Base-by-base conservation (phyloP, 2,329 filamentous ascomycete species). In the Fusarium floridanum region DNA sequence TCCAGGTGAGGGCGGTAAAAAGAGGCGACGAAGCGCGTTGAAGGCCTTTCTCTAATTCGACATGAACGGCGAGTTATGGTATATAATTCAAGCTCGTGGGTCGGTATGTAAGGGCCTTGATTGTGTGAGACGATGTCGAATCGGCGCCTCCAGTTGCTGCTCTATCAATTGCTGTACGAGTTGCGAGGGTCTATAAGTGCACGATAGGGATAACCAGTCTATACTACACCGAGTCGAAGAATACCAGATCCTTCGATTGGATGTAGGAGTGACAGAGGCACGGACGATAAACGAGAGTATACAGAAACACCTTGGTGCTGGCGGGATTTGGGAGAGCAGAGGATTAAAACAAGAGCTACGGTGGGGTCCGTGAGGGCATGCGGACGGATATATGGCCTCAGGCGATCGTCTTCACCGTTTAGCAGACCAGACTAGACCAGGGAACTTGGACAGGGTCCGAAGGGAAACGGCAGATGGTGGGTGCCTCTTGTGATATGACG, bases 11-110 rank as follows among this genome's bases (percentile, higher is more conserved):
- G 59, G n/a, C 36, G 64, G 57, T 61, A 56, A 53, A 67, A 53
- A 67, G 68, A 22, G 62, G 79, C 79, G 77, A 75, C 78, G 72
- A 72, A 67, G 77, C 80, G 79, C 81, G 65, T 59, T 64, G 36
- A 48, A 55, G 32, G 60, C 20, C 17, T 60, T 22, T 62, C n/a
- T 67, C 74, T 76, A 78, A 45, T 73, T 80, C 72, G 76, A 75
- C 79, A 81, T 81, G 59, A 74, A 77, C 62, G 45, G 67, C 29
- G 45, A 64, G 61, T 63, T 37, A 39, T 27, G 11, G 22, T 55
- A 53, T 64, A n/a, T 16, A 59, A 41, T 32, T 53, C 24, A 41
- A 45, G 48, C 56, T 63, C 41, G 67, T 71, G 60, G 71, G 61
- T 64, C 39, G 63, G 45, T 70, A 50, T 66, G 34, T 27, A 36